Conservation (phyloP, 2,329 filamentous ascomycete genomes). For the Clarireedia hainanense region DNA sequence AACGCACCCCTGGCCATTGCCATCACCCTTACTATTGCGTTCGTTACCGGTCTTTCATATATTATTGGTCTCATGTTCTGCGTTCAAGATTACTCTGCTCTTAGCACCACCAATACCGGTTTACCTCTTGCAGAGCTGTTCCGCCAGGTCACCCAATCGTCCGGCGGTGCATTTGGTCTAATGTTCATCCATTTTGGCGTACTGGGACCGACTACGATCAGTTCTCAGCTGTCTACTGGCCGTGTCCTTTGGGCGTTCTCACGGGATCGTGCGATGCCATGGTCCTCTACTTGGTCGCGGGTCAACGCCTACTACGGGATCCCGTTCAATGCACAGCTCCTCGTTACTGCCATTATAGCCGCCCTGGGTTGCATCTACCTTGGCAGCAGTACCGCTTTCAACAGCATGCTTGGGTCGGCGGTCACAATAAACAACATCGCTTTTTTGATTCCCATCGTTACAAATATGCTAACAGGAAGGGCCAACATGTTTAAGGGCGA, state of each 20-base stretch:
- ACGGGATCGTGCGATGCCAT: slow-evolving; percentile 48
- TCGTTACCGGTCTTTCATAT: slow-evolving; percentile 42
- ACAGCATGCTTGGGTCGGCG: slow-evolving; percentile 53
- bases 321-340: slow-evolving; percentile 46
- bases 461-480: slow-evolving; percentile 39
- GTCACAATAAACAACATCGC: slow-evolving; percentile 46
- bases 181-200: slow-evolving; percentile 45
- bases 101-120: slow-evolving; percentile 40
- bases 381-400: slow-evolving; percentile 55
- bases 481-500: slow-evolving; percentile 43
- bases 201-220: slow-evolving; percentile 41
- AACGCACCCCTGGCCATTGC: slow-evolving; percentile 45
- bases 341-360: slow-evolving; percentile 41
- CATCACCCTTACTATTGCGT: slow-evolving; percentile 40
- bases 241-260: slow-evolving; percentile 54
- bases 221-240: slow-evolving; percentile 49
- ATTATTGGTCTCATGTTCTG: slow-evolving; percentile 48
- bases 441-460: slow-evolving; percentile 54
- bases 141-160: slow-evolving; percentile 45
- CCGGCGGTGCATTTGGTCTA: slow-evolving; percentile 41
- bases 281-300: slow-evolving; percentile 36
- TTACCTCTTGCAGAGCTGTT: slow-evolving; percentile 64
- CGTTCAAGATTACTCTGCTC: slow-evolving; percentile 44
- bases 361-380: slow-evolving; percentile 56
- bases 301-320: slow-evolving; percentile 39